These are phyloP conservation scores for Geotrichum fermentans DNA, from an alignment of 1,139 yeast genomes.

Conservation along the genomic window DNA sequence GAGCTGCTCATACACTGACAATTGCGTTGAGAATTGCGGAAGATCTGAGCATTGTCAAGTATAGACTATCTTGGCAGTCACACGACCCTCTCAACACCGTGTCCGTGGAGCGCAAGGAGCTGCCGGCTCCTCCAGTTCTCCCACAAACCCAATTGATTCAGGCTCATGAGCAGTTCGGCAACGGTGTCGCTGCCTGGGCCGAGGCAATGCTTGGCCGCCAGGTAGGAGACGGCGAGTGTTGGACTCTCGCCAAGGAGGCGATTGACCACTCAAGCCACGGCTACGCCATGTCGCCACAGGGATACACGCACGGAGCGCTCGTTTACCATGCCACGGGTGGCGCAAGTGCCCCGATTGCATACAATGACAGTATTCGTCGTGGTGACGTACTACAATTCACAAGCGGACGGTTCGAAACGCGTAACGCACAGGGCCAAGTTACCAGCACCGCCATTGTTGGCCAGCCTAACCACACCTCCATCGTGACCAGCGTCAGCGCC, in stretches of 20 bases:
- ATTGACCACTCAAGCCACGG: constrained; percentile 56
- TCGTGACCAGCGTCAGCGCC: constrained; percentile 42
- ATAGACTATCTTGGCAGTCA: constrained; percentile 46
- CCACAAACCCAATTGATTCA: constrained; percentile 39
- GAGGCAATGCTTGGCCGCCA: constrained; percentile 50
- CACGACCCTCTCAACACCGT: constrained; percentile 32
- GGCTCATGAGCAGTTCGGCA: constrained; percentile 37
- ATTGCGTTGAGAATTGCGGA: constrained; percentile 40
- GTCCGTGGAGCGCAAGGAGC: constrained; percentile 39
- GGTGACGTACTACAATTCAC: constrained; percentile 49
- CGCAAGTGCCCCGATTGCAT: constrained; percentile 30
- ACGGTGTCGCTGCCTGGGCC: constrained; percentile 57
- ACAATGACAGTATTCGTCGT: constrained; percentile 37
- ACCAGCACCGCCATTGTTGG: constrained; percentile 41
- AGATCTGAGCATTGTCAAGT: constrained; percentile 50
- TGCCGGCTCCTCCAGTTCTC: constrained; percentile 51
- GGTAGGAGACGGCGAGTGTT: constrained; percentile 72
- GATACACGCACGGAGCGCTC: constrained; percentile 56
- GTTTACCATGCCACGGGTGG: constrained; percentile 39
- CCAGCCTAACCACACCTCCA: constrained; percentile 63
- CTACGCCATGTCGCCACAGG: constrained; percentile 55
- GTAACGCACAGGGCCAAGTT: constrained; percentile 23
- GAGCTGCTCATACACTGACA: constrained; percentile 24
- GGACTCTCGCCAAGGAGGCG: constrained; percentile 71
- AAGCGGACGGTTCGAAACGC: constrained; percentile 43